These are phyloP conservation scores for Pyrenophora tritici-repentis DNA, from an alignment of 2,329 filamentous ascomycete species.

Conservation along the genomic window DNA sequence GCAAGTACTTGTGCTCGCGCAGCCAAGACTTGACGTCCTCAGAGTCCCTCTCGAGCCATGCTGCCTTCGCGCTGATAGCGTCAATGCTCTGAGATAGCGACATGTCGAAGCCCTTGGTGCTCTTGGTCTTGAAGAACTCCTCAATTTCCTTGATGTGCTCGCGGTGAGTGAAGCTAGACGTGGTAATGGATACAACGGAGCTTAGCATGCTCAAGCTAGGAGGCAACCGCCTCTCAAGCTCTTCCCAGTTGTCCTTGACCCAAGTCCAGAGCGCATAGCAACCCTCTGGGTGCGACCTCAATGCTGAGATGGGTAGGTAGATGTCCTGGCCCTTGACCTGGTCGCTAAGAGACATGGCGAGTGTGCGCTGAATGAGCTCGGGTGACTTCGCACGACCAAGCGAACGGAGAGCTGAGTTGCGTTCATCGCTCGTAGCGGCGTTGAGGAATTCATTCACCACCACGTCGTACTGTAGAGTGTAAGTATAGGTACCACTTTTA, in stretches of 20 bases:
- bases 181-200: slow-evolving; percentile 80
- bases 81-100: slow-evolving; percentile 89
- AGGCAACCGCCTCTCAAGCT: slow-evolving; percentile 77
- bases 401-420: slow-evolving; percentile 84
- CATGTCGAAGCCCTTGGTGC: slow-evolving; percentile 86
- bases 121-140: slow-evolving; percentile 79
- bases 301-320: slow-evolving; percentile 81
- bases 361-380: slow-evolving; percentile 78
- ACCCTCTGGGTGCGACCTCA: slow-evolving; percentile 77
- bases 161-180: slow-evolving; percentile 76
- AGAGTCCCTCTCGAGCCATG: slow-evolving; percentile 77
- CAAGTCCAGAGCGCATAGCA: slow-evolving; percentile 81
- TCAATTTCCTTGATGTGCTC: slow-evolving; percentile 78
- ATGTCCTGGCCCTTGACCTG: slow-evolving; percentile 95
- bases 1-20: slow-evolving; percentile 66
- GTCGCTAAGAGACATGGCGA: slow-evolving; percentile 73
- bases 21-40: slow-evolving; percentile 77
- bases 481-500: slow-evolving; percentile 16
- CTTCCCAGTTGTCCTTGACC: slow-evolving; percentile 89
- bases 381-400: slow-evolving; percentile 79
- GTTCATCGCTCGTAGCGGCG: slow-evolving; percentile 80
- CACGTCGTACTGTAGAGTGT: slow-evolving; percentile 66
- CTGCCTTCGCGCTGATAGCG: slow-evolving; percentile 79
- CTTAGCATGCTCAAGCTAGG: slow-evolving; percentile 87
- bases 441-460: slow-evolving; percentile 76